Conservation (phyloP, 768 basidiomycete species). For the Amyloporia xantha region DNA sequence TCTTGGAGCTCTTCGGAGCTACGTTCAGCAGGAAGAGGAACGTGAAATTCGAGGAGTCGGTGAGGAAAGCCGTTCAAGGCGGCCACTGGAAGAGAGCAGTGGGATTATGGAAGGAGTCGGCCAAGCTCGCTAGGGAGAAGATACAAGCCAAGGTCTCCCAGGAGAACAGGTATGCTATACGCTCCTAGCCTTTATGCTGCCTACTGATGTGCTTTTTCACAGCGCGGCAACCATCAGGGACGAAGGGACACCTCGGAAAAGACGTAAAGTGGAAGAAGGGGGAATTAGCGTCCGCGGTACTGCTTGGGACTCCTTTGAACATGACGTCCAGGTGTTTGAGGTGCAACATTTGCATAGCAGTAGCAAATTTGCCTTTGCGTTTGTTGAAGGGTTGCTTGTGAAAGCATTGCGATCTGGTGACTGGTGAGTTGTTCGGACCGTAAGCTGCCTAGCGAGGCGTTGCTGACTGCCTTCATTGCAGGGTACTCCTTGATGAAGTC, state of each 20-base stretch:
- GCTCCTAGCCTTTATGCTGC: not conserved
- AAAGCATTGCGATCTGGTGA: conserved; percentile 83
- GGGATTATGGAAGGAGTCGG: conserved; percentile 78
- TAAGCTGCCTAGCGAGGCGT: not conserved
- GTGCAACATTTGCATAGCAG: conserved; percentile 82
- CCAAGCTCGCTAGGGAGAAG: conserved; percentile 59
- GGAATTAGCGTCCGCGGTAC: conserved; percentile 38
- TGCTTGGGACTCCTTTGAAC: conserved; percentile 64
- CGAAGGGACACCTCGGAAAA: conserved; percentile 55
- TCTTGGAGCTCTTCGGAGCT: conserved; percentile 71
- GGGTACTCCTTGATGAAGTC: conserved; percentile 94
- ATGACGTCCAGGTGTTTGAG: conserved; percentile 74
- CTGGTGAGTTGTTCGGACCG: conserved; percentile 56
- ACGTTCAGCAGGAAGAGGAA: conserved; percentile 93
- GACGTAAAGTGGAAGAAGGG: conserved; percentile 52
- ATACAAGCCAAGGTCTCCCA: conserved; percentile 35
- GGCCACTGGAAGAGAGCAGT: conserved; percentile 82
- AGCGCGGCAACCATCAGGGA: not conserved
- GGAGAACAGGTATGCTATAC: conserved; percentile 17
- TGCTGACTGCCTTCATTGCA: conserved; percentile 23
- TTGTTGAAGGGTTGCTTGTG: conserved; percentile 94
- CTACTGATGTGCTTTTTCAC: too few relatives aligned
- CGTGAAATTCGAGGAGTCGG: conserved; percentile 73
- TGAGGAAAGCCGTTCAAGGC: conserved; percentile 75
- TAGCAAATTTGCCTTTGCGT: conserved; percentile 88